Evolutionary conservation across 108 stramenopile genomes (phyloP).

Genomic region (Craspedostauros australis): DNA sequence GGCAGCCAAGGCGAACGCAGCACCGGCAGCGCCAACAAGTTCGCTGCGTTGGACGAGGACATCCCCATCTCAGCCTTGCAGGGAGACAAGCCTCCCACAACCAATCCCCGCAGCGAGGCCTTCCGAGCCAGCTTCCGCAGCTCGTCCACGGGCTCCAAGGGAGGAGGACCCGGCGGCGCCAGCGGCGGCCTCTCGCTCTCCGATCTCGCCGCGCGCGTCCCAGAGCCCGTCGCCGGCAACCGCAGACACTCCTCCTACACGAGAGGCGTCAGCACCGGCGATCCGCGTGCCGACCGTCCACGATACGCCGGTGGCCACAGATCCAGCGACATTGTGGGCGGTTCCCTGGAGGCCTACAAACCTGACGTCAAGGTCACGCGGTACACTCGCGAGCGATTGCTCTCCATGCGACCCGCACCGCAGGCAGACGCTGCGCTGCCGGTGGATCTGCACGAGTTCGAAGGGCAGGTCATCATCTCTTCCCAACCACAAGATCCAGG

Average conservation of each 20-base stretch:
- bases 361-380: conserved; percentile 50
- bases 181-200: conserved; percentile 46
- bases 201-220: conserved; percentile 45
- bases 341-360: conserved; percentile 12
- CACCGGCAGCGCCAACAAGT: conserved; percentile 33
- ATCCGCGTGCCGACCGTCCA: no score
- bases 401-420: conserved; percentile 55
- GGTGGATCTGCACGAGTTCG: conserved; percentile 32
- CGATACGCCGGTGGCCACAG: no score
- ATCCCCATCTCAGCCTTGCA: neutral
- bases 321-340: no score
- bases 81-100: conserved; percentile 9
- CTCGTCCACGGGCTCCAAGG: conserved; percentile 16
- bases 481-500: conserved; percentile 65
- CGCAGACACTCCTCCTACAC: conserved; percentile 8
- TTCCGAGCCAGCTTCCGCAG: conserved; percentile 28
- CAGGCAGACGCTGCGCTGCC: conserved; percentile 24
- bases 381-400: conserved; percentile 69
- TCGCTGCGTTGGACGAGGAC: conserved; percentile 45
- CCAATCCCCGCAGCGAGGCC: conserved; percentile 30
- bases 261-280: neutral
- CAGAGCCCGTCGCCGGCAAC: conserved; percentile 8
- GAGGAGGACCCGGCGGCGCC: no score
- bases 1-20: conserved; percentile 20
- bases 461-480: conserved; percentile 51